Conservation (phyloP, 2,329 filamentous ascomycete species). For the Paecilomyces dactylethromorphus region DNA sequence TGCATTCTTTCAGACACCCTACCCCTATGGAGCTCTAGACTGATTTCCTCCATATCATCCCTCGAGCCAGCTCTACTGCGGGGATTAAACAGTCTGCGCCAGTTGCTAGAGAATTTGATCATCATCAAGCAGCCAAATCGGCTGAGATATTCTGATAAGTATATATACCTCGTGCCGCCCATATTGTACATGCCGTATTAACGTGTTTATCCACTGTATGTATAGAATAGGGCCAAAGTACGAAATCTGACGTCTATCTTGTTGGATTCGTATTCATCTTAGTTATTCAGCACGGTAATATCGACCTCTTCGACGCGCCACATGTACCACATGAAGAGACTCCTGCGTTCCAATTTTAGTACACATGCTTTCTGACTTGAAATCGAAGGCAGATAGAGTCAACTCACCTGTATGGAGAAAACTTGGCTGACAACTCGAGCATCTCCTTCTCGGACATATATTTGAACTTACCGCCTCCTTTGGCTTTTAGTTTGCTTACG, state of each 20-base stretch:
- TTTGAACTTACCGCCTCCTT: conserved; percentile 86
- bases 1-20: neutral
- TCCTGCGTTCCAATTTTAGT: conserved; percentile 42
- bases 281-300: conserved; percentile 44
- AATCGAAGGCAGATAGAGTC: neutral
- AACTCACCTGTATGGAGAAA: conserved; percentile 68
- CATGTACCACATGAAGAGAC: conserved; percentile 98
- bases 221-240: neutral
- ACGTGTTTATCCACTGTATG: neutral
- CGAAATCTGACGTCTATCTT: conserved; percentile 1
- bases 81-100: too few species aligned
- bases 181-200: neutral
- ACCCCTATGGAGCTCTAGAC: too few species aligned
- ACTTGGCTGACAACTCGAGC: conserved; percentile 71
- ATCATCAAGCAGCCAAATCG: too few species aligned
- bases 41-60: too few species aligned
- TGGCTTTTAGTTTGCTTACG: conserved; percentile 73
- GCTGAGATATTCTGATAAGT: neutral
- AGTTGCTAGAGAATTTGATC: too few species aligned
- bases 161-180: neutral
- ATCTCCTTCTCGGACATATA: conserved; percentile 96
- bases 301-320: conserved; percentile 82
- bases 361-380: neutral
- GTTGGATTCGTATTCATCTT: neutral
- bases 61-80: too few species aligned